Conservation (phyloP, 2,329 filamentous ascomycete genomes). For the Paraphoma sp. region DNA sequence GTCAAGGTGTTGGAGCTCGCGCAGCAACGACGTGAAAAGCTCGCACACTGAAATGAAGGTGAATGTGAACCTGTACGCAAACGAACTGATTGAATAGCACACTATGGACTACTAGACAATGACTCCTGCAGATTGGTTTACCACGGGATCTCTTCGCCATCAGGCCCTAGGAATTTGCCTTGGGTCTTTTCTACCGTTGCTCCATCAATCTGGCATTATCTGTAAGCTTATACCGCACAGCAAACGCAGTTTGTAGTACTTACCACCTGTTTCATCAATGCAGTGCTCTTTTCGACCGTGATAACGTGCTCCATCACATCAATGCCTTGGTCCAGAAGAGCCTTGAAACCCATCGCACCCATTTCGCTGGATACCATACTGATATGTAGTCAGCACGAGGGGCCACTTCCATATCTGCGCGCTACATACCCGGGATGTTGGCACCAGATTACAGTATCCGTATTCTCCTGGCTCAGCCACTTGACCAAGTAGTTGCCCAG, state of each 20-base stretch:
- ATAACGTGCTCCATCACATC: constrained; percentile 4
- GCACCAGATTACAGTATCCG: constrained; percentile 16
- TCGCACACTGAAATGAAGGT: background rate
- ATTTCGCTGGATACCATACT: constrained; percentile 14
- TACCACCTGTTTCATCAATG: constrained; percentile 4
- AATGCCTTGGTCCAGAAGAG: constrained; percentile 5
- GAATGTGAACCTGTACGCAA: background rate
- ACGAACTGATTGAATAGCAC: no score
- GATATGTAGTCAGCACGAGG: background rate
- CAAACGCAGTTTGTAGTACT: background rate
- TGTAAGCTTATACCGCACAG: background rate
- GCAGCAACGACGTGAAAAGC: background rate
- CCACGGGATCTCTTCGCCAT: constrained; percentile 17
- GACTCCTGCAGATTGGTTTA: background rate
- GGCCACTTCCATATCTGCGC: no score
- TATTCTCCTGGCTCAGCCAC: constrained; percentile 22
- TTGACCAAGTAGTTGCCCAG: constrained; percentile 22
- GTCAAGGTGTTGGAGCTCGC: background rate
- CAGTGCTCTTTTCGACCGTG: constrained; percentile 12
- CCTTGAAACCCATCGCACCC: constrained; percentile 5
- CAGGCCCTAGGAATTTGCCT: constrained; percentile 14
- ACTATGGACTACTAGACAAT: background rate
- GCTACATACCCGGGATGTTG: constrained; percentile 23
- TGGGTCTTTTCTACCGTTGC: constrained; percentile 11
- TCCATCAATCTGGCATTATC: constrained; percentile 10